phyloP scores from a whole-genome alignment of 441 rosid genomes.

The Gossypium davidsonii region DNA sequence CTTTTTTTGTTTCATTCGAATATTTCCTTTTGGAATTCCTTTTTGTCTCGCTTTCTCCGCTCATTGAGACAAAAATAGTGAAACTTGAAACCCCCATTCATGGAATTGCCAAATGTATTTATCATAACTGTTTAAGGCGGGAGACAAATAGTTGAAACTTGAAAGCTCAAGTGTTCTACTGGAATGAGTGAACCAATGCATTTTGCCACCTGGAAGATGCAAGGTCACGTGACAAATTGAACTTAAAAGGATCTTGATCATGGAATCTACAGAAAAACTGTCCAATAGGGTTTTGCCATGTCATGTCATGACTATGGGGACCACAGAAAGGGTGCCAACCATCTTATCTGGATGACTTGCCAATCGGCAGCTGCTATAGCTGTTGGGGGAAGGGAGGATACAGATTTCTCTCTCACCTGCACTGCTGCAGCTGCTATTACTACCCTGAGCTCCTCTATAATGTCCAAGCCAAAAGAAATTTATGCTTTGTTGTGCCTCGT shows the following conservation, averaged over 20 bases:
- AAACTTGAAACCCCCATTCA: slow-evolving; percentile 5
- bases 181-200: neutral
- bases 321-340: neutral
- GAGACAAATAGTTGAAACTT: slow-evolving; percentile 4
- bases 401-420: neutral
- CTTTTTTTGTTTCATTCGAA: neutral
- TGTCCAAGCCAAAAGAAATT: neutral
- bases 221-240: too few species aligned
- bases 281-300: neutral
- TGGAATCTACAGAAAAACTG: neutral
- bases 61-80: slow-evolving; percentile 6
- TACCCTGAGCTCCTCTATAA: neutral
- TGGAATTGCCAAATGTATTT: neutral
- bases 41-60: slow-evolving; percentile 22
- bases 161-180: neutral
- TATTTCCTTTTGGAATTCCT: neutral
- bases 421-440: neutral
- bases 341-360: neutral
- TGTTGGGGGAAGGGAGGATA: neutral
- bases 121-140: slow-evolving; percentile 16
- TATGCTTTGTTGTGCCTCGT: neutral
- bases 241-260: neutral
- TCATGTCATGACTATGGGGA: neutral
- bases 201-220: neutral
- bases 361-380: neutral